A percentile compares a stretch with the other conserved stretches of the same genome.
phyloP scores from a whole-genome alignment of 495 filamentous ascomycete genomes.

The Penicillium ucsense region DNA sequence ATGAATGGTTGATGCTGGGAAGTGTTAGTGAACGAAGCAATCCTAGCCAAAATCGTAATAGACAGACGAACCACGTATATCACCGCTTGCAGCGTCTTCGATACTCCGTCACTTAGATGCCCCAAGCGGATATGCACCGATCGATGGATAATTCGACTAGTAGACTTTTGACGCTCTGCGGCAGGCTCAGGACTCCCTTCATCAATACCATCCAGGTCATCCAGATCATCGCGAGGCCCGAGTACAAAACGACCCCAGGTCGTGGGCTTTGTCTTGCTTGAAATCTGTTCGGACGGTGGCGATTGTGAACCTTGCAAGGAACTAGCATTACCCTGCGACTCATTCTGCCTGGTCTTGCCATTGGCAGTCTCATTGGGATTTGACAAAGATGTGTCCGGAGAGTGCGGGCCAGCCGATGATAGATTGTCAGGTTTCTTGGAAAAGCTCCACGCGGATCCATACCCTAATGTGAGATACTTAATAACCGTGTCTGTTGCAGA shows the following conservation, averaged over 20 bases:
- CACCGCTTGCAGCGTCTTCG: constrained; percentile 55
- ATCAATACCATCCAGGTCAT: constrained; percentile 20
- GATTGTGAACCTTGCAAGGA: background rate
- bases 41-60: background rate
- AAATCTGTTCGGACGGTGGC: no score
- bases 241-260: constrained; percentile 12
- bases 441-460: constrained; percentile 48
- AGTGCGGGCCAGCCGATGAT: constrained; percentile 1
- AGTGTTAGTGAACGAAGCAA: background rate
- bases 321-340: background rate
- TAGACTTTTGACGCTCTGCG: constrained; percentile 13
- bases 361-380: background rate
- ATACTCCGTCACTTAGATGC: constrained; percentile 7
- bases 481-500: constrained; percentile 40
- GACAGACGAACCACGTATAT: constrained; percentile 48
- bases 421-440: constrained; percentile 20
- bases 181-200: constrained; percentile 16
- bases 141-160: constrained; percentile 38
- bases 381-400: constrained; percentile 5
- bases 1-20: constrained; percentile 70
- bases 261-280: background rate
- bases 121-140: constrained; percentile 38
- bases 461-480: constrained; percentile 53
- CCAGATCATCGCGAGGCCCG: constrained; percentile 19
- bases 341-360: background rate